Evolutionary conservation across 1,139 yeast genomes (phyloP).

Genomic region (Zygoascus meyerae): DNA sequence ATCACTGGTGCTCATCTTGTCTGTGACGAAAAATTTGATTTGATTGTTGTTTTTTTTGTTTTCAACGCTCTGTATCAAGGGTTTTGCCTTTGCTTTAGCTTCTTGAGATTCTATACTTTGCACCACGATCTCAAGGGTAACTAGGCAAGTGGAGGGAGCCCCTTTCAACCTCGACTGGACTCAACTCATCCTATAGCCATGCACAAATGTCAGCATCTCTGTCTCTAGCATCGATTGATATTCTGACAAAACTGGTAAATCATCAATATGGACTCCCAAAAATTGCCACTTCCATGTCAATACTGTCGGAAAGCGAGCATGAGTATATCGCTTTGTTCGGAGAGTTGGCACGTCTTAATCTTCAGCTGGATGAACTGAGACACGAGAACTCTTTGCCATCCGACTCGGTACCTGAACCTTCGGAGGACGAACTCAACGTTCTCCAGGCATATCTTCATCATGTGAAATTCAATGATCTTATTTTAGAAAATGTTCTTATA

Average conservation of each 20-base stretch:
- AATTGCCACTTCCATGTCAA: slow-evolving; percentile 13
- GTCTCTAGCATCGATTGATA: slow-evolving; percentile 1
- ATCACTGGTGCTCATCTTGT: not conserved
- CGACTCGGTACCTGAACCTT: not conserved
- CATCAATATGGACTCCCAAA: slow-evolving; percentile 21
- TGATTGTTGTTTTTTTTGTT: no score
- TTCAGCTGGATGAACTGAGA: slow-evolving; percentile 7
- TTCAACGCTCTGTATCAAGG: no score
- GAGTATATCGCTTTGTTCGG: slow-evolving; percentile 16
- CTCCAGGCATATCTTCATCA: slow-evolving; percentile 8
- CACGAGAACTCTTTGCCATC: not conserved
- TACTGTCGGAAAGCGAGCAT: slow-evolving; percentile 15
- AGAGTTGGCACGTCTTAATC: slow-evolving; percentile 7
- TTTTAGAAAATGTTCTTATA: slow-evolving; percentile 11
- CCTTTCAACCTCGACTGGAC: no score
- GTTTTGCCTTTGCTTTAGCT: no score
- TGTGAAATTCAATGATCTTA: slow-evolving; percentile 8
- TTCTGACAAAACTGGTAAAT: slow-evolving; percentile 11
- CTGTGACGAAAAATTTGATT: no score
- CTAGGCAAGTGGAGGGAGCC: no score
- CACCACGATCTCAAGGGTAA: no score
- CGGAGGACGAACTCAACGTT: not conserved
- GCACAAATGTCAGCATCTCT: not conserved
- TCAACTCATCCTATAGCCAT: no score
- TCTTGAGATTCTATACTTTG: no score